phyloP scores from a whole-genome alignment of 495 filamentous ascomycete species.

The Sphaerosporella brunnea region DNA sequence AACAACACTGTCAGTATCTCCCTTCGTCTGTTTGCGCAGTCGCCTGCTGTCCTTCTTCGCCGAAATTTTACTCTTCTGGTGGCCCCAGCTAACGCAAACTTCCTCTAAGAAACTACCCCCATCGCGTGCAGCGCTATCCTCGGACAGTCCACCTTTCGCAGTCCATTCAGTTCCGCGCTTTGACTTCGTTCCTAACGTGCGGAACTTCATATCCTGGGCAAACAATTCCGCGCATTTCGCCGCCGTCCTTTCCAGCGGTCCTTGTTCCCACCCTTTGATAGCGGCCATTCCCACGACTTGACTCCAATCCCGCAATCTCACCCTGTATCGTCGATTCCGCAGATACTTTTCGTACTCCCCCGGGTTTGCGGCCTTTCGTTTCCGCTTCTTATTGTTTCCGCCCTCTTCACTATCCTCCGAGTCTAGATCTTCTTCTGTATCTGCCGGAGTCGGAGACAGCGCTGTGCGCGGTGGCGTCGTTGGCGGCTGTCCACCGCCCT shows the following conservation, averaged over 20 bases:
- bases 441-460: not conserved
- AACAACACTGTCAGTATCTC: no score
- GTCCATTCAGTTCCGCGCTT: constrained; percentile 2
- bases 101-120: not conserved
- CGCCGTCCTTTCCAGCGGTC: not conserved
- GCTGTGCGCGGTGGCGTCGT: not conserved
- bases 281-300: constrained; percentile 1
- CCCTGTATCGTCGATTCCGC: not conserved
- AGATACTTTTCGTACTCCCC: not conserved
- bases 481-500: not conserved
- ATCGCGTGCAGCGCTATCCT: not conserved
- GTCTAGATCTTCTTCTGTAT: not conserved
- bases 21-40: not conserved
- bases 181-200: not conserved
- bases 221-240: constrained; percentile 2
- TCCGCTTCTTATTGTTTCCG: not conserved
- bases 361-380: not conserved
- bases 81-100: not conserved
- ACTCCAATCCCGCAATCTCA: constrained; percentile 4
- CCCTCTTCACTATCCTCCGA: no score
- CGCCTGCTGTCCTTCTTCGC: not conserved
- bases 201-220: constrained; percentile 4
- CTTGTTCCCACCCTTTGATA: constrained; percentile 1
- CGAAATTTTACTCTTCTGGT: not conserved
- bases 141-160: not conserved